These are phyloP conservation scores for Exophiala oligosperma DNA, from an alignment of 2,329 filamentous ascomycete species.

Conservation along the genomic window DNA sequence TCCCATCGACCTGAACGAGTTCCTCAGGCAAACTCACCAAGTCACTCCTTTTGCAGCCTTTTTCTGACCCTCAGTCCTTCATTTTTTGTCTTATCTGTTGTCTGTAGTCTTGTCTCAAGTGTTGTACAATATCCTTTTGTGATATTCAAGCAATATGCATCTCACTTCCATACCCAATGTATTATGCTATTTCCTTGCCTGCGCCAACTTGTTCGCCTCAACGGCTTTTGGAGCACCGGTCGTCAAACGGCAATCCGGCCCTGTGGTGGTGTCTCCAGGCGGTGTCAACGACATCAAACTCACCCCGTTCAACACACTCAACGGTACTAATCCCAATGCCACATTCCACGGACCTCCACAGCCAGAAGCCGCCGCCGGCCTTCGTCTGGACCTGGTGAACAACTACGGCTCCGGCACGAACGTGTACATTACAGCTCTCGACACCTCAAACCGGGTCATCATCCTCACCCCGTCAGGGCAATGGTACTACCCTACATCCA, in stretches of 20 bases:
- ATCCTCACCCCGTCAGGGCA: slow-evolving; percentile 44
- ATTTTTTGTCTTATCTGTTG: background rate
- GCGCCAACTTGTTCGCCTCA: background rate
- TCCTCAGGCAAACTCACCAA: background rate
- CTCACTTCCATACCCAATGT: background rate
- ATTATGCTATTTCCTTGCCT: background rate
- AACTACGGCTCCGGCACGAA: slow-evolving; percentile 44
- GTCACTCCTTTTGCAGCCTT: background rate
- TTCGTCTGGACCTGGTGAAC: slow-evolving; percentile 40
- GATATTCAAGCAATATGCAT: no score
- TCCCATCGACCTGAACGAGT: background rate
- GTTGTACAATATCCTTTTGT: background rate
- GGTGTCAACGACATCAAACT: background rate
- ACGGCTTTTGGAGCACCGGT: background rate
- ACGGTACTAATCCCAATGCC: background rate
- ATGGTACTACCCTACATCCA: slow-evolving; percentile 46
- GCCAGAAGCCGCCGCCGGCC: background rate
- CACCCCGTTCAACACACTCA: slow-evolving; percentile 1
- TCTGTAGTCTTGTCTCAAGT: background rate
- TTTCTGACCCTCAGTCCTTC: background rate
- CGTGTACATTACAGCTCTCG: slow-evolving; percentile 50
- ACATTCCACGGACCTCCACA: background rate
- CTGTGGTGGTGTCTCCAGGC: background rate
- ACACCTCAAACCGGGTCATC: slow-evolving; percentile 46
- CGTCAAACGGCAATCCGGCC: background rate